Base-by-base conservation (phyloP, 2,329 filamentous ascomycete genomes). In the Aspergillus sojae region DNA sequence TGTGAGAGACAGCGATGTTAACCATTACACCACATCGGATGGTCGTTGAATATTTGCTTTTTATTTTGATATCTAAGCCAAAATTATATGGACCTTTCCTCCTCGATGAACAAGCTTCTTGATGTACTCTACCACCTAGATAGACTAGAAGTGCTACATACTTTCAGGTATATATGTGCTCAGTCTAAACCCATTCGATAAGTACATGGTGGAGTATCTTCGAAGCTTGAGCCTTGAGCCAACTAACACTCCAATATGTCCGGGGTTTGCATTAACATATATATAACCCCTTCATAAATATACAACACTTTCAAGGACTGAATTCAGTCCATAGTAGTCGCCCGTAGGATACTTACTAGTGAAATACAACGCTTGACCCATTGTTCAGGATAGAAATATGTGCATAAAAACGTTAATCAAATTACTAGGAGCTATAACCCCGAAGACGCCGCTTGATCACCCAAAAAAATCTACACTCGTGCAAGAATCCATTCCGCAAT, bases 1-100 rank as follows among this genome's bases (percentile, higher is more conserved):
- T 55, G 52, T 55, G 52, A 55, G 52, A 55, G 52, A 55, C 52
- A 55, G 52, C 52, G 52, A 55, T 55, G 52, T 55, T 55, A 39
- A 14, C 52, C 52, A 55, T 55, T 55, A 55, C 52, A 55, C 52
- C 52, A 55, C 52, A 55, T 55, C 52, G 52, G 52, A 55, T 39
- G 14, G 4, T 36, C 16, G 32, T 23, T 55, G n/a, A 12, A 16
- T 23, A 2, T 1, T 1, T 11, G 0, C 0, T 4, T 3, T 9
- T 16, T 28, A 19, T 30, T 50, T 30, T 10, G 26, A 2, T 50
- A 28, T 1, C 5, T 30, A 30, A 46, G 1, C n/a, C n/a, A 23
- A 21, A 21, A 21, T 21, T 1, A 21, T 21, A 21, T 1, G 1
- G 21, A 21, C 21, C 21, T 21, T 21, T 21, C 21, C 1, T 21